Base-by-base conservation (phyloP, 176 grass and related monocot genomes). In the Ampelocalamus luodianensis region DNA sequence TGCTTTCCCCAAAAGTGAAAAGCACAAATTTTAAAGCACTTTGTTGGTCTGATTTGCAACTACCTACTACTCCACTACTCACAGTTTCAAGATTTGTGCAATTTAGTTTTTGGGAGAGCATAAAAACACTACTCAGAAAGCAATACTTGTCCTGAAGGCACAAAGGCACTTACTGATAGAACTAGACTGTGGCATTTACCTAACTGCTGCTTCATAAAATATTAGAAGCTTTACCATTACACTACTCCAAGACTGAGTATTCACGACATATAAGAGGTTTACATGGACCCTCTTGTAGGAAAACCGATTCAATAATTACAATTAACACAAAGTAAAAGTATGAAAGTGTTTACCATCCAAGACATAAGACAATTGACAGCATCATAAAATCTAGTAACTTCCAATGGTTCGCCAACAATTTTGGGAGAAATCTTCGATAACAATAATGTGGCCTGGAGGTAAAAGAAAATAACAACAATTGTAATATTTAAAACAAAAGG, bases 281-380 rank as follows among this genome's bases (percentile, higher is more conserved):
- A 74, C 72, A 61, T 42, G 2, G 8, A 85, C 16, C 17, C 34
- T 75, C 22, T 24, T 13, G 5, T 56, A 59, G 27, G 50, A 36
- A 83, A 73, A 74, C 0, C 16, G 34, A 73, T 66, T 56, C 26
- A 77, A 70, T 27, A 74, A 53, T n/a, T 68, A 39, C 8, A 88
- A 69, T 16, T 51, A 42, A 71, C 3, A 84, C 15, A 55, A 51
- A 17, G 51, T 27, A 59, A 22, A 74, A 51, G 51, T n/a, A 44
- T n/a, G 38, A 69, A 77, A 10, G 80, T 9, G 20, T 45, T 82
- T 94, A 96, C 96, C 96, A 99, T 99, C 55, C 87, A 90, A 78
- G 93, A 99, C 67, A 99, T 85, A 69, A 94, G 86, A 84, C 94
- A 92, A 87, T 92, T 92, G 87, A 94, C 91, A 76, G 97, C 90